Base-by-base conservation (phyloP, 2,329 filamentous ascomycete species). In the Exophiala alcalophila region DNA sequence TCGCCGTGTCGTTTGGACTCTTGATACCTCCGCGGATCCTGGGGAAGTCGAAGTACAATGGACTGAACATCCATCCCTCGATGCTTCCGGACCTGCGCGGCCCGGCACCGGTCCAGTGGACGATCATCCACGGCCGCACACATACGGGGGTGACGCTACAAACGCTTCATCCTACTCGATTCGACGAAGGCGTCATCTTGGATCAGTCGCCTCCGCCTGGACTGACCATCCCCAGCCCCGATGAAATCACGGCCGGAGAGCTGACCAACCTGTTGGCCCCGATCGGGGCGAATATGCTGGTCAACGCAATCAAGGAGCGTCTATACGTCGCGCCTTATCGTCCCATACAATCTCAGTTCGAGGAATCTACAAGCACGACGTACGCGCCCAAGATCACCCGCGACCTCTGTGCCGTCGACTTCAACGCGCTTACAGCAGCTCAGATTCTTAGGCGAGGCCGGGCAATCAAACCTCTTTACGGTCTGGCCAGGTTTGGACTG, bases 1-100 rank as follows among this genome's bases (percentile, higher is more conserved):
- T 97, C 31, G 90, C 90, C 33, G 92, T 97, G 4, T 97, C 92
- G 0, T 98, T 97, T 65, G 92, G 92, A 3, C 76, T 95, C 5
- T 84, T 96, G 49, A 82, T 98, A 1, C 92, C 92, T 1, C 74
- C 76, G 1, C 76, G 87, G 4, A 79, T 97, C 11, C 71, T 98
- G 15, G 69, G 69, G 15, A 68, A 68, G 1, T 78, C 85, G 16
- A 78, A 77, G 56, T 95, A 94, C 65, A 90, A 90, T 29, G 92
- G 92, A 0, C 68, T 98, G 3, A 98, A 98, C 64, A 76, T 98
- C 2, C 92, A 98, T 59, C 92, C 92, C 1, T 97, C 91, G 1
- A 67, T 96, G 19, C 76, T 98, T 10, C 91, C 90, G 3, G 84
- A 92, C 81, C 38, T 51, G 30, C 44, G 33, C 44, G 92, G 92